phyloP scores from a whole-genome alignment of 2,329 filamentous ascomycete species.

The Penicillium sp. region DNA sequence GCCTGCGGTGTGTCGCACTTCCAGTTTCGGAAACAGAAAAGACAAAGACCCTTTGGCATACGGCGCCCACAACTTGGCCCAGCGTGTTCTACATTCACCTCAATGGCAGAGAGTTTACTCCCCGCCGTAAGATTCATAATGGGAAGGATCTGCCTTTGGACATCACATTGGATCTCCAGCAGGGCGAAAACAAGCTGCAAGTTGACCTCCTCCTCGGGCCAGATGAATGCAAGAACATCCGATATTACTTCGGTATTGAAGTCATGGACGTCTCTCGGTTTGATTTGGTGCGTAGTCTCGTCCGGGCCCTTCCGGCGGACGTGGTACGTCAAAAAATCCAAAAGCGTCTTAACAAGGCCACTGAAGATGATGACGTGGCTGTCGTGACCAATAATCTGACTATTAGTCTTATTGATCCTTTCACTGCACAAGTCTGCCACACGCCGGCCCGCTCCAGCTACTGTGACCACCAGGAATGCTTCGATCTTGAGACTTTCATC shows the following conservation, averaged over 20 bases:
- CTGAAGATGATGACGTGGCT: conserved; percentile 60
- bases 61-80: conserved; percentile 69
- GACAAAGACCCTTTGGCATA: conserved; percentile 60
- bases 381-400: conserved; percentile 59
- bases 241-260: conserved; percentile 71
- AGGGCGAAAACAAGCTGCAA: conserved; percentile 63
- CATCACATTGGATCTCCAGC: conserved; percentile 60
- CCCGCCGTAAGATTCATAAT: conserved; percentile 69
- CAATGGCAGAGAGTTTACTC: conserved; percentile 60
- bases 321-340: conserved; percentile 61
- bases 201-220: conserved; percentile 49
- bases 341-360: conserved; percentile 44
- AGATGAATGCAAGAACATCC: conserved; percentile 32
- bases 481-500: conserved; percentile 83
- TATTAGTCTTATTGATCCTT: conserved; percentile 67
- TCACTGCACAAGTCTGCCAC: conserved; percentile 63
- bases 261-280: conserved; percentile 57
- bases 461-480: conserved; percentile 83
- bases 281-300: conserved; percentile 36
- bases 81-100: conserved; percentile 66
- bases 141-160: conserved; percentile 76
- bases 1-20: conserved; percentile 65
- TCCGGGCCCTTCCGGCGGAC: conserved; percentile 46
- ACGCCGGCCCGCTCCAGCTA: conserved; percentile 68
- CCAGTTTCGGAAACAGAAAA: conserved; percentile 29